These are phyloP conservation scores for Fraxinus angustifolia DNA, from an alignment of 305 asterid species.

Conservation along the genomic window DNA sequence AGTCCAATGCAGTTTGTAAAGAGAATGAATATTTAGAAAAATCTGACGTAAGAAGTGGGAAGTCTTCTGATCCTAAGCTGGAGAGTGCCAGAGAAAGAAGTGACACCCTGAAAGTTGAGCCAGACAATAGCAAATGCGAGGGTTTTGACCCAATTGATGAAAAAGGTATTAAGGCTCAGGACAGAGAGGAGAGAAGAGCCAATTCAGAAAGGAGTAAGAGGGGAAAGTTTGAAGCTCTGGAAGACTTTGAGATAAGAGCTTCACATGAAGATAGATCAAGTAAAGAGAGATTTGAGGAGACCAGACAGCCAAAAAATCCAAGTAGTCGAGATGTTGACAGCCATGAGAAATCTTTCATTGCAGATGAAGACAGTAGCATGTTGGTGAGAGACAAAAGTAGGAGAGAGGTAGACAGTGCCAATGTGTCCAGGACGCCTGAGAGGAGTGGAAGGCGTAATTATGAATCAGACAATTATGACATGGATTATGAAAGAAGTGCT, in stretches of 20 bases:
- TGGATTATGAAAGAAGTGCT: conserved; percentile 57
- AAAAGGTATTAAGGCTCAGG: conserved; percentile 38
- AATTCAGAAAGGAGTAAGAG: conserved; percentile 54
- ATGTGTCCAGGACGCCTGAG: conserved; percentile 63
- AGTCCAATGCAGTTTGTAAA: conserved; percentile 34
- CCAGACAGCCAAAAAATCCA: conserved; percentile 41
- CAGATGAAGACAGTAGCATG: conserved; percentile 51
- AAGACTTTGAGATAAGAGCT: conserved; percentile 38
- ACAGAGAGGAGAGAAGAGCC: conserved; percentile 53
- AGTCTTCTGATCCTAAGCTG: conserved; percentile 37
- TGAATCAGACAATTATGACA: conserved; percentile 57
- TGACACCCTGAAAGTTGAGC: conserved; percentile 37
- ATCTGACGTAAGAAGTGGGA: conserved; percentile 43
- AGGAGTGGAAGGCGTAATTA: conserved; percentile 57
- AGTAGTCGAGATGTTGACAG: conserved; percentile 42
- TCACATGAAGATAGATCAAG: conserved; percentile 34
- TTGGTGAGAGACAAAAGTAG: conserved; percentile 55
- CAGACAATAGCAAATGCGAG: conserved; percentile 27
- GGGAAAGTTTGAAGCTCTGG: conserved; percentile 46
- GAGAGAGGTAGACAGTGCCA: conserved; percentile 55
- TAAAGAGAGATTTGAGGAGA: conserved; percentile 59
- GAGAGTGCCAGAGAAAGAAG: conserved; percentile 44
- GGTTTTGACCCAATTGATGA: conserved; percentile 39
- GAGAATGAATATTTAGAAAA: conserved; percentile 37
- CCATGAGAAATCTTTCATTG: conserved; percentile 45